Conservation (phyloP, 352 stramenopile genomes). For the Globisporangium polare region DNA sequence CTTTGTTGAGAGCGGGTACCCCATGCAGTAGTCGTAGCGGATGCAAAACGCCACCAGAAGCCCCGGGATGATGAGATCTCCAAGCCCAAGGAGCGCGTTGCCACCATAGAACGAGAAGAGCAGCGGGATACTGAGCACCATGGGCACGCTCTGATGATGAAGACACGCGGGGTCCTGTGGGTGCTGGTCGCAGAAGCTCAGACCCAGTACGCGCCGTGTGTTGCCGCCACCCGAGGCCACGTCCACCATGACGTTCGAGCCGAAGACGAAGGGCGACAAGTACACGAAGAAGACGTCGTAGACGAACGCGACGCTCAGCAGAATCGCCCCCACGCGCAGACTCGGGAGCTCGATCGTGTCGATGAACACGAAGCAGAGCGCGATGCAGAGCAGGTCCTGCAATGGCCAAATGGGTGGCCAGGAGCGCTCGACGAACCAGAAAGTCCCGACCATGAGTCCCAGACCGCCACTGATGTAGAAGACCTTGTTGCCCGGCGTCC, state of each 20-base stretch:
- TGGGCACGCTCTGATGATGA: slow-evolving; percentile 90
- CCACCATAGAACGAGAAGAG: slow-evolving; percentile 78
- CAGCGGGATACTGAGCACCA: slow-evolving; percentile 79
- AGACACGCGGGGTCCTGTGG: slow-evolving; percentile 41
- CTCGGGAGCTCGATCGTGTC: slow-evolving; percentile 89
- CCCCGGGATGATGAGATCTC: slow-evolving; percentile 96
- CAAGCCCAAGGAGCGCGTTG: slow-evolving; percentile 91
- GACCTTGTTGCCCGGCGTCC: neutral
- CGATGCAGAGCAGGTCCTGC: slow-evolving; percentile 91
- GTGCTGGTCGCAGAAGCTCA: slow-evolving; percentile 70
- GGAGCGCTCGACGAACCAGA: slow-evolving; percentile 57
- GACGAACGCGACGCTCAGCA: slow-evolving; percentile 90
- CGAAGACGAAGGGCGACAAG: slow-evolving; percentile 88
- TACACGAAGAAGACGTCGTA: slow-evolving; percentile 98
- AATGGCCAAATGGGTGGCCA: slow-evolving; percentile 77
- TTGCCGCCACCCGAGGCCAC: slow-evolving; percentile 86
- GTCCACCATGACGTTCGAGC: slow-evolving; percentile 91
- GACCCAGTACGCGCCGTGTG: slow-evolving; percentile 44
- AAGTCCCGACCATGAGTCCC: slow-evolving; percentile 23
- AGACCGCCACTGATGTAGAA: slow-evolving; percentile 13
- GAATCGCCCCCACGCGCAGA: slow-evolving; percentile 85
- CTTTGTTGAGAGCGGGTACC: slow-evolving; percentile 35
- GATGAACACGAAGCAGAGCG: slow-evolving; percentile 93
- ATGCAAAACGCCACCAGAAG: slow-evolving; percentile 92
- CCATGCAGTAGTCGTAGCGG: slow-evolving; percentile 88